These are phyloP conservation scores for Neurospora sp. DNA, from an alignment of 495 filamentous ascomycete genomes.

Conservation along the genomic window DNA sequence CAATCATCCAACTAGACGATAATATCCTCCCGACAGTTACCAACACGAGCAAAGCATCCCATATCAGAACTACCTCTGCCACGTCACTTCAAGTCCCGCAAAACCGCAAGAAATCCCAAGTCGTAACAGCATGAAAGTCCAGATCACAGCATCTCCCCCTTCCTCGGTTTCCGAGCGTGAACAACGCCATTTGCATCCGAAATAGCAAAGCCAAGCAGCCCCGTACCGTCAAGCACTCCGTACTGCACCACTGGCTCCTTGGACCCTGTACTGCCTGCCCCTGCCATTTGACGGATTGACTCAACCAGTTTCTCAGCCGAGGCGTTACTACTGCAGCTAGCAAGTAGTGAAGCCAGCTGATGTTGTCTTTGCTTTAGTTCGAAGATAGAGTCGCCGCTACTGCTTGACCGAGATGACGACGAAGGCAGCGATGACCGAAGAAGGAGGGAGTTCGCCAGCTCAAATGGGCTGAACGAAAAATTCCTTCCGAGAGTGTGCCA, in stretches of 20 bases:
- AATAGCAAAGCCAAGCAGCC: not conserved
- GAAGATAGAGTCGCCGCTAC: not conserved
- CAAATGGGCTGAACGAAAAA: not conserved
- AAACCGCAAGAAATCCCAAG: not conserved
- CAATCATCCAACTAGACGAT: not conserved
- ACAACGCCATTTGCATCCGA: not conserved
- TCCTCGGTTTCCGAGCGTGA: not conserved
- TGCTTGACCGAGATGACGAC: not conserved
- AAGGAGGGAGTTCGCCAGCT: not conserved
- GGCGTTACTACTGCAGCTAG: not conserved
- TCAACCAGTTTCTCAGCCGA: not conserved
- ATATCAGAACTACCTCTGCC: not conserved
- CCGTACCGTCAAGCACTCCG: not conserved
- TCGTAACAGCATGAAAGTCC: not conserved
- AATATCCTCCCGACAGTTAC: not conserved
- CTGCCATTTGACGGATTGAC: not conserved
- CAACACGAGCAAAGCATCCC: not conserved
- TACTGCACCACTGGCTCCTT: not conserved
- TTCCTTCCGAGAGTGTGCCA: not conserved
- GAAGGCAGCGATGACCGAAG: not conserved
- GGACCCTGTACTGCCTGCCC: not conserved
- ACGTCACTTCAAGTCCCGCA: not conserved
- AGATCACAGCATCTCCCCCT: not conserved
- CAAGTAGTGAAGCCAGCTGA: not conserved
- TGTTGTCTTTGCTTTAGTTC: not conserved